Percentiles rank a stretch among this genome's conserved stretches.
phyloP scores from a whole-genome alignment of 2,329 filamentous ascomycete genomes.

The Penicillium sumatraense region DNA sequence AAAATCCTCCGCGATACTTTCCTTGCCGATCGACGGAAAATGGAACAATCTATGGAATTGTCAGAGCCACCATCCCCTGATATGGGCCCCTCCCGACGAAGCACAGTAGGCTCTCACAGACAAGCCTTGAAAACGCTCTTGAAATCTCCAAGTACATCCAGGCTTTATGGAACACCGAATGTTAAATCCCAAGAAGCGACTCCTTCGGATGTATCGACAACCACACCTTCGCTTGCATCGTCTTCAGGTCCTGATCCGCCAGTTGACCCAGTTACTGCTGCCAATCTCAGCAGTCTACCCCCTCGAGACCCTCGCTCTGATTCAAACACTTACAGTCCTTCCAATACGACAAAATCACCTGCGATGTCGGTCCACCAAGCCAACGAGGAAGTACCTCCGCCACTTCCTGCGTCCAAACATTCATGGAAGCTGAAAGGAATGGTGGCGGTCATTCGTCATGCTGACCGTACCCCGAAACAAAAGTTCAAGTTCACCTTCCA shows the following conservation, averaged over 20 bases:
- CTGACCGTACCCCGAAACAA: conserved; percentile 96
- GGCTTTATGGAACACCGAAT: conserved; percentile 55
- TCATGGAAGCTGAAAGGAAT: conserved; percentile 99
- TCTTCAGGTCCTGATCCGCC: conserved; percentile 40
- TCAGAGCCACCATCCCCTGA: conserved; percentile 42
- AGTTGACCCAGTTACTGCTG: conserved; percentile 26
- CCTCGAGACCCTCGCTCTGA: conserved; percentile 29
- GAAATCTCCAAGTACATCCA: conserved; percentile 68
- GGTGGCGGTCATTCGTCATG: conserved; percentile 93
- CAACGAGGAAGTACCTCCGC: conserved; percentile 43
- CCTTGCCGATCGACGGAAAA: conserved; percentile 69
- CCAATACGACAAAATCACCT: conserved; percentile 32
- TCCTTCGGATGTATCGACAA: conserved; percentile 49
- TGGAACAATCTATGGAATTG: conserved; percentile 38
- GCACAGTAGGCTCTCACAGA: conserved; percentile 48
- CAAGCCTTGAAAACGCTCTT: conserved; percentile 63
- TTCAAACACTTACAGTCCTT: conserved; percentile 27
- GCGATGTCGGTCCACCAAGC: conserved; percentile 29
- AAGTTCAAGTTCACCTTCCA: conserved; percentile 99
- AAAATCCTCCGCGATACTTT: conserved; percentile 88
- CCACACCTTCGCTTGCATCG: conserved; percentile 37
- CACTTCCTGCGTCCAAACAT: conserved; percentile 75
- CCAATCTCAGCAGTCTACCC: conserved; percentile 18
- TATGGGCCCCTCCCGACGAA: conserved; percentile 41
- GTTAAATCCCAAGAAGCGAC: conserved; percentile 45